These are phyloP conservation scores for Plicaturopsis crispa DNA, from an alignment of 768 basidiomycete species.

Conservation along the genomic window DNA sequence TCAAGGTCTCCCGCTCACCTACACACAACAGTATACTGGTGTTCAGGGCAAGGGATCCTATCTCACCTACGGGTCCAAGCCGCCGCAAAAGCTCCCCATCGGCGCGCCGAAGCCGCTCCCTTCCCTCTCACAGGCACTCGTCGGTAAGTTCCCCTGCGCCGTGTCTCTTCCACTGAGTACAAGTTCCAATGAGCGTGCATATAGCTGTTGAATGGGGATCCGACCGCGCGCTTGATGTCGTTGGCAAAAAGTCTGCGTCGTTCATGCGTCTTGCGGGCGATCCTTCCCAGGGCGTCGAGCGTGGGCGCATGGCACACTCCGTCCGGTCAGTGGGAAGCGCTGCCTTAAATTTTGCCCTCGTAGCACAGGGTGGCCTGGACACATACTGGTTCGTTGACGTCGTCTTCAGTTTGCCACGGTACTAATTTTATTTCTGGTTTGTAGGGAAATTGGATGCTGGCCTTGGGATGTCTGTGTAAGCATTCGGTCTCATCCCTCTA, in stretches of 20 bases:
- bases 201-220: slow-evolving; percentile 86
- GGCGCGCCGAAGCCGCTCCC: slow-evolving; percentile 51
- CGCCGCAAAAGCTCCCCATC: slow-evolving; percentile 57
- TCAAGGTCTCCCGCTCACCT: not conserved
- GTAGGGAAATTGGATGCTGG: slow-evolving; percentile 78
- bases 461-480: slow-evolving; percentile 27
- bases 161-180: not conserved
- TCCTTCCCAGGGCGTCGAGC: slow-evolving; percentile 43
- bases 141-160: slow-evolving; percentile 32
- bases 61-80: slow-evolving; percentile 41
- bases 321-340: slow-evolving; percentile 80
- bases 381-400: slow-evolving; percentile 64
- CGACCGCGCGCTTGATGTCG: slow-evolving; percentile 49
- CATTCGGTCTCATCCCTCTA: not conserved
- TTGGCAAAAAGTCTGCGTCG: slow-evolving; percentile 54
- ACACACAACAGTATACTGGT: slow-evolving; percentile 56
- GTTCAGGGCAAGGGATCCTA: slow-evolving; percentile 75
- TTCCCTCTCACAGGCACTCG: slow-evolving; percentile 63
- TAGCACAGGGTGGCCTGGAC: slow-evolving; percentile 85
- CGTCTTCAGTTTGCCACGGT: slow-evolving; percentile 1
- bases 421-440: too few species aligned
- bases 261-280: slow-evolving; percentile 75
- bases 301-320: slow-evolving; percentile 82
- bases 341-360: slow-evolving; percentile 74
- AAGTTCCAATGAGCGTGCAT: not conserved